Percentiles rank a stretch among this genome's conserved stretches.
Conservation (phyloP, 306 rosid species). For the Medicago truncatula region DNA sequence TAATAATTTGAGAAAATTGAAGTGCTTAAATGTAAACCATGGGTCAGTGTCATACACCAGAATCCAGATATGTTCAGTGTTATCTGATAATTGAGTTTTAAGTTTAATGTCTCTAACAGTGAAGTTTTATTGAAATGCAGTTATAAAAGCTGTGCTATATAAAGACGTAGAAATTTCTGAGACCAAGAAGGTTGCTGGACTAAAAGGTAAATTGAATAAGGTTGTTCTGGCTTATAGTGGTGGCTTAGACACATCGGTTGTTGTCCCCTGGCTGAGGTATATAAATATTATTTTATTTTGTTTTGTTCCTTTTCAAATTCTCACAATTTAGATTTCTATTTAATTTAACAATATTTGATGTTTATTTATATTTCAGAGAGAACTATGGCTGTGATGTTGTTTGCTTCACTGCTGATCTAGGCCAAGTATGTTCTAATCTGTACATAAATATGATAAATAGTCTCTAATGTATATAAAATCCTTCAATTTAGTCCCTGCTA, state of each 20-base stretch:
- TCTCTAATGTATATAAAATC: no score
- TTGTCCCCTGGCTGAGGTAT: constrained; percentile 91
- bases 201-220: constrained; percentile 75
- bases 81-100: background rate
- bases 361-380: constrained; percentile 67
- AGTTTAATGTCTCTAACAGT: constrained; percentile 15
- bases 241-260: constrained; percentile 89
- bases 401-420: constrained; percentile 98
- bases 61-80: background rate
- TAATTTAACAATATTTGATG: background rate
- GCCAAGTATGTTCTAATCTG: constrained; percentile 63
- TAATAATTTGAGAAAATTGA: background rate
- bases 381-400: constrained; percentile 92
- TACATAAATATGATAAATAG: background rate
- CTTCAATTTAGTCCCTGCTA: background rate
- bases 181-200: constrained; percentile 49
- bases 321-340: background rate
- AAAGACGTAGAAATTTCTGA: constrained; percentile 50
- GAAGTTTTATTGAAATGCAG: constrained; percentile 48
- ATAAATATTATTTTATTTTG: background rate
- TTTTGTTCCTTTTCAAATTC: background rate
- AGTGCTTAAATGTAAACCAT: background rate
- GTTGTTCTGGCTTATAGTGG: constrained; percentile 93
- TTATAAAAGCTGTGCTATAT: constrained; percentile 49
- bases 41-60: background rate